A percentile compares a stretch with the other conserved stretches of the same genome.
Evolutionary conservation across 1,139 yeast genomes (phyloP).

Genomic region (Ogataea hybrid): DNA sequence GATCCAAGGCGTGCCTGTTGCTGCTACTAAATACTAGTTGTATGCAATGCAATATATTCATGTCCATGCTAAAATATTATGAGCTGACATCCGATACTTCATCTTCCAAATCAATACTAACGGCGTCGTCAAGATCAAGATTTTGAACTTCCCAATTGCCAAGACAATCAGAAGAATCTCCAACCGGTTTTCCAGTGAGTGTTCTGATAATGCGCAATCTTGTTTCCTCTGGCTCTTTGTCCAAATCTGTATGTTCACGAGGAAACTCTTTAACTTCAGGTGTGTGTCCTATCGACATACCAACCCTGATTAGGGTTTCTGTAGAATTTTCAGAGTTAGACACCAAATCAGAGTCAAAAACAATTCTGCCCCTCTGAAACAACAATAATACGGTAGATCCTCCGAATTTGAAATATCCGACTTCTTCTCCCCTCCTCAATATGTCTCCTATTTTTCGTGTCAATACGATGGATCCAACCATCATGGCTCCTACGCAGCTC

Average conservation of each 20-base stretch:
- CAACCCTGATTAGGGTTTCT: conserved; percentile 85
- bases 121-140: conserved; percentile 27
- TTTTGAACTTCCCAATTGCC: conserved; percentile 30
- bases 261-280: conserved; percentile 46
- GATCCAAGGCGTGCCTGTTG: conserved; percentile 56
- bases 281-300: conserved; percentile 87
- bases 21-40: conserved; percentile 9
- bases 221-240: conserved; percentile 46
- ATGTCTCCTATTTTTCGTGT: conserved; percentile 60
- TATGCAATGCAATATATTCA: conserved; percentile 6
- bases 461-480: conserved; percentile 89
- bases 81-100: conserved; percentile 17
- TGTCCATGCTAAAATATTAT: conserved; percentile 10
- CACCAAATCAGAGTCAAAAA: conserved; percentile 72
- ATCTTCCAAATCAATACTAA: conserved; percentile 24
- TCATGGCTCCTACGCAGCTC: conserved; percentile 95
- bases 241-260: conserved; percentile 47
- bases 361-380: conserved; percentile 41
- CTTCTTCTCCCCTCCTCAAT: conserved; percentile 71
- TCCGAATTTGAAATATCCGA: conserved; percentile 95
- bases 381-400: conserved; percentile 82
- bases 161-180: conserved; percentile 8
- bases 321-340: conserved; percentile 65
- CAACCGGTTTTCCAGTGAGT: conserved; percentile 45
- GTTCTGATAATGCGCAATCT: conserved; percentile 57